Evolutionary conservation across 768 basidiomycete species (phyloP).

Genomic region (Boletus sp.): DNA sequence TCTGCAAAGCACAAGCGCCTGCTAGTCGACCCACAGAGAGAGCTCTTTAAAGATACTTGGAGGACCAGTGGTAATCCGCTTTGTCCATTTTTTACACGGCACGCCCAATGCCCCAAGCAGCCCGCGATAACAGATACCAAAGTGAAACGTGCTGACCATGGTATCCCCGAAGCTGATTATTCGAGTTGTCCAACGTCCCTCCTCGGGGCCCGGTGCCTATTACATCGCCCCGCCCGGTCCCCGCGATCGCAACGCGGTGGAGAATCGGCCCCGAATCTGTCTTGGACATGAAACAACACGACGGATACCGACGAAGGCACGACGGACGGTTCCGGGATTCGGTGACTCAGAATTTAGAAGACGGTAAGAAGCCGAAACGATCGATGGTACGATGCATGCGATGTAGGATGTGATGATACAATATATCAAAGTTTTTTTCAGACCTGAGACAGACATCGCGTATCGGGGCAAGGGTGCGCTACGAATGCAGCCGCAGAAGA

Average conservation of each 20-base stretch:
- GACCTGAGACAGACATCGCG: constrained; percentile 6
- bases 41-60: constrained; percentile 38
- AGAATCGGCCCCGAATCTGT: background rate
- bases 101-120: background rate
- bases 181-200: background rate
- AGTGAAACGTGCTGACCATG: background rate
- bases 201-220: background rate
- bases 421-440: background rate
- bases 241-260: background rate
- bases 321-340: background rate
- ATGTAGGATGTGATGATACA: background rate
- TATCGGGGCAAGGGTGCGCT: background rate
- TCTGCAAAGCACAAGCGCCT: constrained; percentile 43
- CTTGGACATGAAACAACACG: constrained; percentile 1
- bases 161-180: too few species aligned
- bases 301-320: background rate
- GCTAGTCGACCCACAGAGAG: constrained; percentile 61
- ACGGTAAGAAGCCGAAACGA: background rate
- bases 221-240: background rate
- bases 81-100: background rate
- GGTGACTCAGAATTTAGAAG: background rate
- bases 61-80: background rate
- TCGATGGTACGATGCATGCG: constrained; percentile 8
- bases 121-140: background rate
- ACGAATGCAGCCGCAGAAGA: background rate